Percentiles rank a stretch among this genome's conserved stretches.
Conservation (phyloP, 116 monocot genomes). For the Dioscorea cayenensis region DNA sequence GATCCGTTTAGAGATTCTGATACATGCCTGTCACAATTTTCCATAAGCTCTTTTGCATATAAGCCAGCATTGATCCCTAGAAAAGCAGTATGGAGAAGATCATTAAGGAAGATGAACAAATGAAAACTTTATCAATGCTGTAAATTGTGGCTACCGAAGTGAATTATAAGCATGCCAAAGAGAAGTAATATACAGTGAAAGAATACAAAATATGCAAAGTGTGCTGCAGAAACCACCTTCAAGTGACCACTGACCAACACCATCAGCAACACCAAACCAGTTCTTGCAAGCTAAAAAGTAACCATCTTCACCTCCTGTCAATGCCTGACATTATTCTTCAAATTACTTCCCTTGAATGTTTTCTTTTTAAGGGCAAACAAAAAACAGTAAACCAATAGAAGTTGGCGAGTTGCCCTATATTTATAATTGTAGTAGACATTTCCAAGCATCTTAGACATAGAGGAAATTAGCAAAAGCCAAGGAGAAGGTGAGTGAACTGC, state of each 20-base stretch:
- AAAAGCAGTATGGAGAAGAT: background rate
- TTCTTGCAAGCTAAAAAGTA: conserved; percentile 68
- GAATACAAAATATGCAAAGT: background rate
- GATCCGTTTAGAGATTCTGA: conserved; percentile 25
- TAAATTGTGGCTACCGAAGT: too few species aligned
- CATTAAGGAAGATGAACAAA: background rate
- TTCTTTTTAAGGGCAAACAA: background rate
- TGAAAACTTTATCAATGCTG: too few species aligned
- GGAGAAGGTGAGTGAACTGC: background rate
- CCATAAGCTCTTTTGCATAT: conserved; percentile 82
- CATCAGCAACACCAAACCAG: conserved; percentile 98
- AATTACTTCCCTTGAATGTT: conserved; percentile 20
- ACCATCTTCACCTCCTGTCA: conserved; percentile 96
- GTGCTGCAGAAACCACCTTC: conserved; percentile 45
- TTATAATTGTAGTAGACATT: background rate
- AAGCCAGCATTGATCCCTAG: conserved; percentile 87
- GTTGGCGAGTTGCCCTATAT: background rate
- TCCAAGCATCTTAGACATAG: background rate
- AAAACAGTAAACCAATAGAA: conserved; percentile 6
- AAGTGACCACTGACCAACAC: conserved; percentile 96
- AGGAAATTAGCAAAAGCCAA: background rate
- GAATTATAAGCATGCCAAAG: too few species aligned
- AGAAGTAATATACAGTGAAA: too few species aligned
- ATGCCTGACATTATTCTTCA: conserved; percentile 62
- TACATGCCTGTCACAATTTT: conserved; percentile 55